These are phyloP conservation scores for Rhodotorula paludigena DNA, from an alignment of 768 basidiomycete species.

Conservation along the genomic window DNA sequence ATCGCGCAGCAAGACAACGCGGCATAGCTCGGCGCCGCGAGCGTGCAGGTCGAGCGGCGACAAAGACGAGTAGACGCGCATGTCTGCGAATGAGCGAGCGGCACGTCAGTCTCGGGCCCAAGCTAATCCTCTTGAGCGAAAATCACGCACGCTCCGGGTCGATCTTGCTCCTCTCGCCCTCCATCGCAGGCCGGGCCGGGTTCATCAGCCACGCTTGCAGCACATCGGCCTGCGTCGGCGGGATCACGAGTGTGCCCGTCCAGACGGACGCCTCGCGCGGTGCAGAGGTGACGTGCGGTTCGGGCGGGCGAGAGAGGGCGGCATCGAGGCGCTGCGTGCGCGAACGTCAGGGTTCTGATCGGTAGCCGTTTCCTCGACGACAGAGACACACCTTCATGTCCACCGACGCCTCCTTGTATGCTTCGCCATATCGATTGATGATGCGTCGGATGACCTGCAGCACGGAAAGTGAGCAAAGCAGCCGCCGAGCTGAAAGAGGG, in stretches of 20 bases:
- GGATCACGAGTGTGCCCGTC: slow-evolving; percentile 21
- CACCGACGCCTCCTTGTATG: slow-evolving; percentile 10
- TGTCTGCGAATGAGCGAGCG: slow-evolving; percentile 2
- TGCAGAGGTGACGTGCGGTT: slow-evolving; percentile 8
- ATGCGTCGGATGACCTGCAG: slow-evolving; percentile 17
- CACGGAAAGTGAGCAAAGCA: neutral
- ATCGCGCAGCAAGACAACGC: slow-evolving; percentile 12
- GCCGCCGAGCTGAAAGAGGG: neutral
- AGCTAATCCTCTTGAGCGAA: neutral
- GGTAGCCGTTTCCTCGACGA: neutral
- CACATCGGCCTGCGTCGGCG: slow-evolving; percentile 15
- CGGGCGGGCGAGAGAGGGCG: slow-evolving; percentile 8
- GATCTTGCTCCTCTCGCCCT: slow-evolving; percentile 14
- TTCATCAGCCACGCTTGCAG: slow-evolving; percentile 16
- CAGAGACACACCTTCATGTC: slow-evolving; percentile 17
- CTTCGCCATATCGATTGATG: slow-evolving; percentile 34
- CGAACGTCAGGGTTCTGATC: too few relatives aligned
- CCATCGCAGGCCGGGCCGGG: slow-evolving; percentile 1
- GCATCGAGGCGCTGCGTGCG: slow-evolving; percentile 24
- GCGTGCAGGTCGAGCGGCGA: slow-evolving; percentile 31
- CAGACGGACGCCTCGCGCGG: slow-evolving; percentile 28
- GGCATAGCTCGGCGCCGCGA: slow-evolving; percentile 32
- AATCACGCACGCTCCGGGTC: slow-evolving; percentile 24
- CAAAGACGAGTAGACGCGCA: slow-evolving; percentile 31
- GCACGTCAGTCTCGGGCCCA: too few relatives aligned